Base-by-base conservation (phyloP, 768 basidiomycete genomes). In the Termitomyces sp. region DNA sequence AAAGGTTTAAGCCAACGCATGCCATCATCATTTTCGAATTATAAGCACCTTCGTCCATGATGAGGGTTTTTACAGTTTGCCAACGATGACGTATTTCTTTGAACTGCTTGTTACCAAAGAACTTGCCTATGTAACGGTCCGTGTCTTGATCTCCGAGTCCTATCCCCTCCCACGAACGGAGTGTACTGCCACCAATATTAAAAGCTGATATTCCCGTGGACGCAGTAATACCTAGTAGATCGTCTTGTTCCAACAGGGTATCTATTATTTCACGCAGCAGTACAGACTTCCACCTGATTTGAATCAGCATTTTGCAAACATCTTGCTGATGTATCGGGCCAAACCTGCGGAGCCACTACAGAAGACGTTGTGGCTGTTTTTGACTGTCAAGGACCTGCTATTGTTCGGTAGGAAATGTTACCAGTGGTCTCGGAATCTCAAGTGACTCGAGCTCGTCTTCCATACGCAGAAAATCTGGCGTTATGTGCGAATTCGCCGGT, bases 341-440 rank as follows among this genome's bases (percentile, higher is more conserved):
- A 34, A 51, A 87, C 91, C 92, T 56, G 93, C 93, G 14, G 89
- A 88, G 2, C 93, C 93, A 0, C 91, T 94, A 71, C 94, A 94
- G 73, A 94, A 94, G 11, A 94, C 84, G 66, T 76, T 92, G 65
- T 81, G 74, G 2, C 86, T 85, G 6, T 73, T 73, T 52, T 83
- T 80, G 7, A 94, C 89, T 65, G 14, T 76, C 65, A 7, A 88
- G 69, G 4, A 88, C 81, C 2, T 58, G 53, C 50, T 65, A 68
- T 69, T 88, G 87, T 67, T 87, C 84, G 2, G 72, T 67, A 9
- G 86, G 86, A 10, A 89, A 73, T 29, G 15, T 83, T 66, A 36
- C 69, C 34, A 12, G 11, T 38, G 61, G 31, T 14, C 62, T 55
- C 36, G 34, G 57, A 14, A 9, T 20, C 17, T 9, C 50, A 3